Base-by-base conservation (phyloP, 768 basidiomycete genomes). In the Termitomyces sp. region DNA sequence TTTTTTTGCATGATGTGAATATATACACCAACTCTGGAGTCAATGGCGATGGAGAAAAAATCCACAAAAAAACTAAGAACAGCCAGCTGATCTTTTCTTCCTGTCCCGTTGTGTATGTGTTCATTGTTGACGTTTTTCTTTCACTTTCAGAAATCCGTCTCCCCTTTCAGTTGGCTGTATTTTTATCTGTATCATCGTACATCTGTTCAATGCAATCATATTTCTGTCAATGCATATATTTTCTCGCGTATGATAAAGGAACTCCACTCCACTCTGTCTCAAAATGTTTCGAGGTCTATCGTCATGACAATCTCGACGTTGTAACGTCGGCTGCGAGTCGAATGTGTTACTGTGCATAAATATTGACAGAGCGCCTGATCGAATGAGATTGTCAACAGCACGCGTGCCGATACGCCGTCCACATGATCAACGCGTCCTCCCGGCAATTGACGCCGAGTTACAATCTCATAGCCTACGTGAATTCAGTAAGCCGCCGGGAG, bases 61-160 rank as follows among this genome's bases (percentile, higher is more conserved):
- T 61, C 57, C 61, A 65, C 63, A 70, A 68, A 76, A 79, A 78
- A 73, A 81, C 81, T 82, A 82, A 83, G 80, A 82, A 82, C 80
- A 82, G 81, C 80, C 80, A 83, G 72, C 80, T 82, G 81, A 83
- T 69, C 63, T 67, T 59, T 32, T 53, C 53, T 34, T 54, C 23
- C 23, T 58, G 10, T 23, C 32, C 14, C 27, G 17, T 32, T 52
- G 19, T 10, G 17, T n/a, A 17, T 41, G 17, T 38, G 32, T 1
- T 32, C 35, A 31, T 46, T 32, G 21, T 45, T 63, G 54, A 64
- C 48, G 19, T 44, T 25, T n/a, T n/a, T n/a, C n/a, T n/a, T 45
- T 34, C 29, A 10, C 44, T 27, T 19, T 25, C 11, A 19, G 43
- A 21, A 25, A 52, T 21, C 8, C 38, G 11, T 17, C 19, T 3